Evolutionary conservation across 192 early-diverging fungal species (phyloP), one percentile per base, ranked within the genome.

Genomic region (Gaertneriomyces semiglobifer): DNA sequence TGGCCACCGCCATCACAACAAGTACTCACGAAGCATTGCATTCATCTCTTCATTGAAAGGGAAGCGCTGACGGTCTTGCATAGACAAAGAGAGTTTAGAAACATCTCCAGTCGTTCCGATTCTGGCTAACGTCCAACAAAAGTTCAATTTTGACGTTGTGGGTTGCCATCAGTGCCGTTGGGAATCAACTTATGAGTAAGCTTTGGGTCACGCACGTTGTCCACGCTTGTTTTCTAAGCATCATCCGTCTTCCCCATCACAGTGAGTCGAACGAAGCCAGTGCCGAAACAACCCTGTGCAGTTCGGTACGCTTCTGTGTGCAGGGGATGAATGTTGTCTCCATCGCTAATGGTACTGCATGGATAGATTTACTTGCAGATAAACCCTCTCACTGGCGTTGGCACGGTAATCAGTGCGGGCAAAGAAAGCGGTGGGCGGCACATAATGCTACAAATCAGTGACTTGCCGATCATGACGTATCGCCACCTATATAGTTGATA

Each of bases 141-240:
- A 57, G 20, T 57, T 16, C 55, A 20, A 20, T 38, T 25, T 57
- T 12, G 33, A 57, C 33, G 12, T 12, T 12, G 20, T 57, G 14
- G 55, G 16, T 20, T 57, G 55, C 55, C 12, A 25, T 12, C 33
- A 16, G 20, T 16, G 55, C 33, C 55, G 55, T 20, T 57, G 55
- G 55, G 3, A 16, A 38, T 2, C 16, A 0, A 20, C 14, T 20
- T 57, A 1, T 38, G 33, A 57, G 55, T 57, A 57, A 38, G 55
- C 20, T 12, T n/a, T 18, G 11, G 3, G 12, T 3, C 11, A 2
- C 48, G 0, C 2, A 3, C 2, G 0, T 50, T 12, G 3, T 50
- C 48, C 1, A 12, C 48, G 12, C 48, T 0, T 50, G 2, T 18
- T n/a, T n/a, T n/a, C 48, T 18, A 0, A 50, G 18, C 48, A 12